A percentile compares a stretch with the other conserved stretches of the same genome.
Evolutionary conservation across 345 rosid genomes (phyloP).

Genomic region (Moringa oleifera): DNA sequence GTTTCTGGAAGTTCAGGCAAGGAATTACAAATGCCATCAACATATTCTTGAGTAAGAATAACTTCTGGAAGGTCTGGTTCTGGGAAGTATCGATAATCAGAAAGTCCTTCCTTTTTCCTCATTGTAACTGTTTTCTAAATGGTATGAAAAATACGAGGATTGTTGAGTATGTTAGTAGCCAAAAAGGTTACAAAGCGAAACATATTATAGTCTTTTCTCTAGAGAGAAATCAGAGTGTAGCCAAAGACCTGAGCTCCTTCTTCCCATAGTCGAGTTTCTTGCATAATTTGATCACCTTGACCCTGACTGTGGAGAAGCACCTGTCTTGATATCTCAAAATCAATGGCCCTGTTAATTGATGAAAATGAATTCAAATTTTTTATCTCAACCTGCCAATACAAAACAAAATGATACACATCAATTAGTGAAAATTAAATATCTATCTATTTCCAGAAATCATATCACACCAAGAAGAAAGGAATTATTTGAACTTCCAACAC

Average conservation of each 20-base stretch:
- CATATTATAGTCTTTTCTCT: slow-evolving; percentile 1
- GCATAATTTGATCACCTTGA: slow-evolving; percentile 60
- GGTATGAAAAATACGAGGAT: slow-evolving; percentile 11
- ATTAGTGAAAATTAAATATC: too few relatives aligned
- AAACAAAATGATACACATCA: not conserved
- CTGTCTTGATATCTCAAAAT: slow-evolving; percentile 85
- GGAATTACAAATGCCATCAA: slow-evolving; percentile 47
- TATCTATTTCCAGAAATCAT: not conserved
- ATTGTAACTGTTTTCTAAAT: slow-evolving; percentile 83
- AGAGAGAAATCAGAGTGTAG: not conserved
- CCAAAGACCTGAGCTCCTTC: slow-evolving; percentile 77
- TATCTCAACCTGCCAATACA: slow-evolving; percentile 69
- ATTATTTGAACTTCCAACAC: not conserved
- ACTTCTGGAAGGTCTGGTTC: slow-evolving; percentile 98
- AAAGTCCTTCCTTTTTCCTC: slow-evolving; percentile 96
- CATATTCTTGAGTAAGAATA: slow-evolving; percentile 54
- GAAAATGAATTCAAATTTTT: slow-evolving; percentile 93
- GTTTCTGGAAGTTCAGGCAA: slow-evolving; percentile 92
- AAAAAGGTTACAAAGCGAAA: slow-evolving; percentile 4
- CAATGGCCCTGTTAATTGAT: slow-evolving; percentile 80
- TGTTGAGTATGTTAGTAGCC: slow-evolving; percentile 13
- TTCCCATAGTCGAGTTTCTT: slow-evolving; percentile 97
- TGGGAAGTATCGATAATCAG: slow-evolving; percentile 92
- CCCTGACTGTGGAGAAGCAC: slow-evolving; percentile 63
- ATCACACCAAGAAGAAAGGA: not conserved